Conservation (phyloP, 1,284 basidiomycete species). For the Trametes pubescens region DNA sequence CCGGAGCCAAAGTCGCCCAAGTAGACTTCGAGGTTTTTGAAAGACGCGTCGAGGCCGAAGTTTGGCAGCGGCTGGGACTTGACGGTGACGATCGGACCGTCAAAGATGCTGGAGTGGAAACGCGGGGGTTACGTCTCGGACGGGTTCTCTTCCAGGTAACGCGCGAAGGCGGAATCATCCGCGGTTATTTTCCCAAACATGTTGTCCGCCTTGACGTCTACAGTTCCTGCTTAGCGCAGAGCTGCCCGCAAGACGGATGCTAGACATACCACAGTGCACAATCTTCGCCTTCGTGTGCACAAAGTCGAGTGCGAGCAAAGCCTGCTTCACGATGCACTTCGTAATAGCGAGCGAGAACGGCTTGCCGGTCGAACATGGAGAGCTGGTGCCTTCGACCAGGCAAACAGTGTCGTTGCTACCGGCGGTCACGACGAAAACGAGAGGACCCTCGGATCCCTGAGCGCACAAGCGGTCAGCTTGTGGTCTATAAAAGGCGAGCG, state of each 20-base stretch:
- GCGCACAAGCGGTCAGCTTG: too few species aligned
- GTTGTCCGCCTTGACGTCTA: slow-evolving; percentile 13
- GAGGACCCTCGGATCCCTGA: too few species aligned
- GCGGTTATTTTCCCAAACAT: slow-evolving; percentile 7
- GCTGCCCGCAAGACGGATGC: neutral
- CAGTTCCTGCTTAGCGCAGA: neutral
- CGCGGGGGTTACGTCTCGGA: slow-evolving; percentile 12
- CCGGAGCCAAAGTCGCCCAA: slow-evolving; percentile 20
- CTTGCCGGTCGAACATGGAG: too few species aligned
- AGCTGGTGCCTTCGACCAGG: too few species aligned
- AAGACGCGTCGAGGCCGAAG: slow-evolving; percentile 11
- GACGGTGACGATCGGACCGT: slow-evolving; percentile 9
- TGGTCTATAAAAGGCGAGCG: too few species aligned
- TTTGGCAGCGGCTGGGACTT: slow-evolving; percentile 21
- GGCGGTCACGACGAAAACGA: too few species aligned
- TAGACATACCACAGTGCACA: slow-evolving; percentile 24
- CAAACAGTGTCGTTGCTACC: too few species aligned
- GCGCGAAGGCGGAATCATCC: neutral
- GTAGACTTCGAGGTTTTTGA: slow-evolving; percentile 16
- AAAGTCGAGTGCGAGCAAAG: slow-evolving; percentile 25
- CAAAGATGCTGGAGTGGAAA: neutral
- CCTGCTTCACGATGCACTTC: slow-evolving; percentile 19
- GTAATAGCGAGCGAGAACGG: slow-evolving; percentile 11
- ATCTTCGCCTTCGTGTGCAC: slow-evolving; percentile 23
- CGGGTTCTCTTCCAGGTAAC: slow-evolving; percentile 4